Base-by-base conservation (phyloP, 2,329 filamentous ascomycete species). In the Setomelanomma holmii region DNA sequence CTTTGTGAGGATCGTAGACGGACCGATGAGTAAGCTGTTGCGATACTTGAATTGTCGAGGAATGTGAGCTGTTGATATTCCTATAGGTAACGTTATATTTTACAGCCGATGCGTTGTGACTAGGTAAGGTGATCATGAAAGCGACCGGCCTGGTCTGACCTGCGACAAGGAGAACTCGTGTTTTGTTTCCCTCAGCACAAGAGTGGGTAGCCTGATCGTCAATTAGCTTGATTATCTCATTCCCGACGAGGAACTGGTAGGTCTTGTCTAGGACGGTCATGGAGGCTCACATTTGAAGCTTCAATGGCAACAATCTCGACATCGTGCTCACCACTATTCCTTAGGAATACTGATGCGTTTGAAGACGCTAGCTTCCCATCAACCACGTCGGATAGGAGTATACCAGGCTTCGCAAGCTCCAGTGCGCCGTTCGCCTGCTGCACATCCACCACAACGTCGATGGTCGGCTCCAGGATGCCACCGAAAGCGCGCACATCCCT, bases 401-500 rank as follows among this genome's bases (percentile, higher is more conserved):
- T 67, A 1, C 63, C 66, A 20, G 71, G 63, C 36, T 65, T 67
- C 6, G 63, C 70, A 19, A 74, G 51, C 40, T 76, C 72, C 12
- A 76, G 49, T 12, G 58, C 57, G 10, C 66, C 67, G 27, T 60
- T 56, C 1, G 53, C 58, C 40, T 58, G 51, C 21, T 61, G 59
- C 17, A 65, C 44, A 6, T 65, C 63, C 11, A 75, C 43, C 2
- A 66, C 65, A 23, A 83, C 69, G 19, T 76, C 72, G 14, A 84
- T 71, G 3, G 59, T 75, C 6, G 82, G 81, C 20, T 76, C 69
- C n/a, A 73, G 76, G 24, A 79, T 71, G 4, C 80, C 83, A 34
- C 83, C 83, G 66, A 84, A 79, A 5, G 80, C 78, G 51, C 84
- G 75, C n/a, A 85, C 80, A 71, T 86, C 84, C 56, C 83, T 77